Conservation (phyloP, 2,329 filamentous ascomycete genomes). For the Nemania sp. region DNA sequence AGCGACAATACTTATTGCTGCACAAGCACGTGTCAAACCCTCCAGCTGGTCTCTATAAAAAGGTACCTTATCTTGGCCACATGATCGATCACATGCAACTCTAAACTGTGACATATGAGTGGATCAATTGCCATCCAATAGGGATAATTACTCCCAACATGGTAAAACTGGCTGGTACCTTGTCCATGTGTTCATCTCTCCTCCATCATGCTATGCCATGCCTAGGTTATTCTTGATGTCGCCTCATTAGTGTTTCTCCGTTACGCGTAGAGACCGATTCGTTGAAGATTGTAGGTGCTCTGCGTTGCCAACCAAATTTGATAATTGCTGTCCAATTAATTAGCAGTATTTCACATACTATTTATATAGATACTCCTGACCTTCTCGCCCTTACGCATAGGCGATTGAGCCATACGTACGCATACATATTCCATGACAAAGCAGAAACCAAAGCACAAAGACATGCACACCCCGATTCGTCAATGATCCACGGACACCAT, state of each 20-base stretch:
- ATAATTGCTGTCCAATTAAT: too few relatives aligned
- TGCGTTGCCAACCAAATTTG: too few relatives aligned
- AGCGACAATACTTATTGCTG: background rate
- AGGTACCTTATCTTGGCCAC: slow-evolving; percentile 22
- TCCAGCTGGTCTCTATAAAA: slow-evolving; percentile 25
- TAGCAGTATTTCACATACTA: too few relatives aligned
- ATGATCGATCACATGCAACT: slow-evolving; percentile 51
- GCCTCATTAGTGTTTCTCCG: background rate
- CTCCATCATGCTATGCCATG: background rate
- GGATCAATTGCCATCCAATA: slow-evolving; percentile 12
- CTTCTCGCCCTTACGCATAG: too few relatives aligned
- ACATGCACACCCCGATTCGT: background rate
- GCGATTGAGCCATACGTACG: too few relatives aligned
- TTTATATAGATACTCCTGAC: too few relatives aligned
- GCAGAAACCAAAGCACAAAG: background rate
- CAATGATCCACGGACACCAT: background rate
- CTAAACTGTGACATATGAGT: slow-evolving; percentile 20
- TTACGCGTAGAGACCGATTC: background rate
- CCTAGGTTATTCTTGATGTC: too few relatives aligned
- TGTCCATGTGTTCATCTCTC: background rate
- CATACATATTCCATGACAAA: background rate
- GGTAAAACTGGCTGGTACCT: slow-evolving; percentile 2
- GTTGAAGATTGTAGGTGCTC: background rate
- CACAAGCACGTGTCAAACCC: slow-evolving; percentile 48
- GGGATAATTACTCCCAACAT: background rate